Conservation (phyloP, 768 basidiomycete genomes). For the Phylloporus scabripes region DNA sequence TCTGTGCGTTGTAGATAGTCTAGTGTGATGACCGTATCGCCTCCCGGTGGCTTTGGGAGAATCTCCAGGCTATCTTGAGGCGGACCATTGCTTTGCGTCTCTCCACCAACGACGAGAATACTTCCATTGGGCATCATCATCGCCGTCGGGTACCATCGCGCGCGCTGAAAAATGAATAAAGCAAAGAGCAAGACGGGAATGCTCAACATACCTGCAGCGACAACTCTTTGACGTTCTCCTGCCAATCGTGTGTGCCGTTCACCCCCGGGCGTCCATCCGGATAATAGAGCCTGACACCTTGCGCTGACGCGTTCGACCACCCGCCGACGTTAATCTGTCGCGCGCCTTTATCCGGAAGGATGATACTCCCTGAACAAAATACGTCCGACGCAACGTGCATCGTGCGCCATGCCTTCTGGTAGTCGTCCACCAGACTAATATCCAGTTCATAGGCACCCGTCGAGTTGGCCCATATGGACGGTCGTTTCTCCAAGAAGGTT, state of each 20-base stretch:
- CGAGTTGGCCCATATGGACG: slow-evolving; percentile 54
- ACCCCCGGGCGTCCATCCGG: slow-evolving; percentile 64
- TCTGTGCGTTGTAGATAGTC: slow-evolving; percentile 69
- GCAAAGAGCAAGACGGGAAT: too few relatives aligned
- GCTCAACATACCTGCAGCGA: slow-evolving; percentile 48
- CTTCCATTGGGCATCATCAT: slow-evolving; percentile 69
- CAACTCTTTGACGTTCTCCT: slow-evolving; percentile 58
- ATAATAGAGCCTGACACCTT: slow-evolving; percentile 65
- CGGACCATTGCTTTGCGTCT: slow-evolving; percentile 61
- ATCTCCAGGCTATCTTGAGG: slow-evolving; percentile 68
- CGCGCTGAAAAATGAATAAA: slow-evolving; percentile 35
- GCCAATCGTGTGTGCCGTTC: slow-evolving; percentile 75
- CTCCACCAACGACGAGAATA: slow-evolving; percentile 69
- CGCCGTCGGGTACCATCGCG: slow-evolving; percentile 70
- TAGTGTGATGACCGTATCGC: slow-evolving; percentile 52
- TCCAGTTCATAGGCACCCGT: slow-evolving; percentile 81
- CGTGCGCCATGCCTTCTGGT: slow-evolving; percentile 54
- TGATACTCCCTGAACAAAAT: slow-evolving; percentile 70
- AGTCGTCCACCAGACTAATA: slow-evolving; percentile 45
- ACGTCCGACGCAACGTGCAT: slow-evolving; percentile 77
- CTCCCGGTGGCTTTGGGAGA: slow-evolving; percentile 61
- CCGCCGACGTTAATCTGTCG: slow-evolving; percentile 29
- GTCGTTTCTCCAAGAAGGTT: slow-evolving; percentile 64
- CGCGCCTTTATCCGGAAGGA: slow-evolving; percentile 69
- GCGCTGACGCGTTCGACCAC: slow-evolving; percentile 68